Evolutionary conservation across 2,329 filamentous ascomycete genomes (phyloP), one percentile per base, ranked within the genome.

Genomic region (Fusarium tanahbumbuense): DNA sequence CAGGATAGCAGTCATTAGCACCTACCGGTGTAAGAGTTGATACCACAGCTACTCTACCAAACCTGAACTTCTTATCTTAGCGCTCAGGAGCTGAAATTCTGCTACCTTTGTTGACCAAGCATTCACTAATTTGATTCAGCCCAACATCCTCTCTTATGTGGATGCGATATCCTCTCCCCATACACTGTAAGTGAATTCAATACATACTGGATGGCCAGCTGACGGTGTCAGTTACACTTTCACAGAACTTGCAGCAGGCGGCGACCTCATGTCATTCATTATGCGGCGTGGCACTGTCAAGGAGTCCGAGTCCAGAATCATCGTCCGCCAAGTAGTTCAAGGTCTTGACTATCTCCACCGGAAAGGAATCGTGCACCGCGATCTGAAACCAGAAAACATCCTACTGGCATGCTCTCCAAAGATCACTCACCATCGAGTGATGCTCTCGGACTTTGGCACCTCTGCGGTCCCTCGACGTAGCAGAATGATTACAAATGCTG

Each of bases 351-450:
- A 86, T 67, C 80, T 87, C 9, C 86, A 87, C 66, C 70, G 72
- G n/a, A 83, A 83, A 44, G 81, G 82, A 0, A 80, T 88, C 9
- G 81, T 84, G 1, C 86, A 88, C 70, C 82, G 86, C 2, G 86
- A 88, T 57, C 76, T 88, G 30, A 88, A 88, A 64, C 84, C 83
- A 0, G 85, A 87, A 68, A 88, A 87, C 42, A 80, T 88, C 6
- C 81, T 88, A 13, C 78, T 86, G 58, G 82, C 82, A 0, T 81
- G 80, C 16, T 84, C 83, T 3, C 83, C 84, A 0, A 81, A 79
- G 27, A 75, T 80, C 13, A 76, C 78, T 4, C 82, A 83, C 44
- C 77, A 80, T 53, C 79, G 85, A 11, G 77, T 88, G 5, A 83
- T 85, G 66, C 78, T 88, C 13, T 83, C 85, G 0, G 86, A 88